phyloP scores from a whole-genome alignment of 1,284 basidiomycete species.

The Ganoderma multipileum region DNA sequence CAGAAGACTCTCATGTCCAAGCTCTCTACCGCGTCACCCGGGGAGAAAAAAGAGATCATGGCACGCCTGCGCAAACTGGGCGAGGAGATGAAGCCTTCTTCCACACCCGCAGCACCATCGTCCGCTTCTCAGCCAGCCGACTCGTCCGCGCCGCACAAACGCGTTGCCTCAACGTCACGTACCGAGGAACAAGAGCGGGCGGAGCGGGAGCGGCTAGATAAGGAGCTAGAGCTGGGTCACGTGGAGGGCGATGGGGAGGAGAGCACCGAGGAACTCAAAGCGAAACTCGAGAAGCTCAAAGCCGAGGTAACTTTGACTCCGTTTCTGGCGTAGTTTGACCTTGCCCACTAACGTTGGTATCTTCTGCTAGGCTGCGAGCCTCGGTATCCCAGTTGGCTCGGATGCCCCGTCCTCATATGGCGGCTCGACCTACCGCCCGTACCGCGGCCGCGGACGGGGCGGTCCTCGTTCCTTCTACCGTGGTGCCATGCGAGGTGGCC shows the following conservation, averaged over 20 bases:
- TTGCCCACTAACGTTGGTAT: not conserved
- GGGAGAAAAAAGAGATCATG: conserved; percentile 87
- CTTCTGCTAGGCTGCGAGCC: conserved; percentile 67
- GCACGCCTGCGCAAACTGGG: conserved; percentile 78
- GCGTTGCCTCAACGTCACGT: conserved; percentile 39
- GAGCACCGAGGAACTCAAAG: conserved; percentile 77
- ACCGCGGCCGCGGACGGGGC: conserved; percentile 71
- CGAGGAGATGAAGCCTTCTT: conserved; percentile 74
- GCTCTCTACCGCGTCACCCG: conserved; percentile 64
- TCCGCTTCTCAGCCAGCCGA: conserved; percentile 35
- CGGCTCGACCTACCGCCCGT: conserved; percentile 61
- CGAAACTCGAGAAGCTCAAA: conserved; percentile 82
- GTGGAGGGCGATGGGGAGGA: conserved; percentile 48
- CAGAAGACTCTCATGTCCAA: conserved; percentile 88
- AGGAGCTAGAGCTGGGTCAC: conserved; percentile 75
- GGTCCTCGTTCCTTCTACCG: conserved; percentile 60
- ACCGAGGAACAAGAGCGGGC: conserved; percentile 54
- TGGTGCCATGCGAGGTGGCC: conserved; percentile 69
- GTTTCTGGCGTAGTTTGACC: not conserved
- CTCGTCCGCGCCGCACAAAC: conserved; percentile 26
- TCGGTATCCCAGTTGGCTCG: conserved; percentile 69
- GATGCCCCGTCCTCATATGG: conserved; percentile 41
- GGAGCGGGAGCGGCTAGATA: conserved; percentile 73
- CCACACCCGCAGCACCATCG: conserved; percentile 33
- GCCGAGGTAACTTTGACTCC: conserved; percentile 59